phyloP scores from a whole-genome alignment of 768 basidiomycete genomes.

The Tylopilus subfusipes region DNA sequence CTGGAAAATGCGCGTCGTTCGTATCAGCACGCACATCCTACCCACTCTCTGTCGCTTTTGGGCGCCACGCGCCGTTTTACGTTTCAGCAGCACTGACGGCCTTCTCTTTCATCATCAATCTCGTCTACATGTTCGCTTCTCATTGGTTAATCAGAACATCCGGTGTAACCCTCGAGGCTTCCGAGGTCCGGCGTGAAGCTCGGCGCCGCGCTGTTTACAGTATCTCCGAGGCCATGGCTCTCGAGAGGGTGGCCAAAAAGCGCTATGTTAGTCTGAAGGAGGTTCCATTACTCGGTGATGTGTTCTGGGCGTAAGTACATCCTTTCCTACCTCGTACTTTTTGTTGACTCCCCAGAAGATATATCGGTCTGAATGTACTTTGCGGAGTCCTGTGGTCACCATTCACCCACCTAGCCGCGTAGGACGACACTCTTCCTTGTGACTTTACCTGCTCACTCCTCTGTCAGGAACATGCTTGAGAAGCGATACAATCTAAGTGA shows the following conservation, averaged over 20 bases:
- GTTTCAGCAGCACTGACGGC: conserved; percentile 60
- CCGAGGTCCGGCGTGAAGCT: conserved; percentile 57
- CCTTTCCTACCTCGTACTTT: neutral
- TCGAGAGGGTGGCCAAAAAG: conserved; percentile 65
- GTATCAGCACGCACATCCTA: conserved; percentile 71
- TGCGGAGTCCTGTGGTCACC: conserved; percentile 79
- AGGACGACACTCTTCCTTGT: conserved; percentile 9
- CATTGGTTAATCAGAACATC: conserved; percentile 61
- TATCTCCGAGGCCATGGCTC: conserved; percentile 56
- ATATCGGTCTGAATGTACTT: conserved; percentile 70
- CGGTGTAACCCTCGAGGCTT: conserved; percentile 61
- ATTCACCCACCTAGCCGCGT: conserved; percentile 75
- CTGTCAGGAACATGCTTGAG: conserved; percentile 65
- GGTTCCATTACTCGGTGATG: conserved; percentile 65
- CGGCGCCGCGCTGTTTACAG: conserved; percentile 41
- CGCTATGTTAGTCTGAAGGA: conserved; percentile 56
- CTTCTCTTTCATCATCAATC: conserved; percentile 64
- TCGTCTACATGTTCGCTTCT: conserved; percentile 61
- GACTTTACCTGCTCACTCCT: conserved; percentile 4
- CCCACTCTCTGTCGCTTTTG: conserved; percentile 66
- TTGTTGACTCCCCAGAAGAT: conserved; percentile 38
- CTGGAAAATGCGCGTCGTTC: conserved; percentile 77
- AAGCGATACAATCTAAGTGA: conserved; percentile 61
- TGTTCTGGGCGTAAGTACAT: conserved; percentile 68
- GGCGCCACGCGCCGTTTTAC: conserved; percentile 71